Percentiles rank a stretch among this genome's conserved stretches.
These are phyloP conservation scores for Aspergillus texensis DNA, from an alignment of 2,329 filamentous ascomycete genomes.

Conservation along the genomic window DNA sequence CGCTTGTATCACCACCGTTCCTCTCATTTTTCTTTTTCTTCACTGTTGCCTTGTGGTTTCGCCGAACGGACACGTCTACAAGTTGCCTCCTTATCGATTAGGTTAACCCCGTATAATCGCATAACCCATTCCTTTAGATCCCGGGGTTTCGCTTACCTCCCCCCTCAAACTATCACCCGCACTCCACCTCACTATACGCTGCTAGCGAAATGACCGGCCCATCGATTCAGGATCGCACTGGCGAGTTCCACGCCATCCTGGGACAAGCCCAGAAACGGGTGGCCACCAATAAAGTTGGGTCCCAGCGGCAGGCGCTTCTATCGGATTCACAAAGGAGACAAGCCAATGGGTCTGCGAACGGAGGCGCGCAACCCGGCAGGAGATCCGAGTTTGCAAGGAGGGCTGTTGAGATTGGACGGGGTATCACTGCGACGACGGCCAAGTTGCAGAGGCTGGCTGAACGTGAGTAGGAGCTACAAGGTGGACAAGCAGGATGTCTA, in stretches of 20 bases:
- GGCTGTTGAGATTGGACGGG: constrained; percentile 87
- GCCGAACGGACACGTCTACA: constrained; percentile 28
- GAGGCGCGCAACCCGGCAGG: constrained; percentile 47
- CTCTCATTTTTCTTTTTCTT: neutral
- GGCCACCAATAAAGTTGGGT: constrained; percentile 72
- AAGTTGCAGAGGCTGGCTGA: constrained; percentile 94
- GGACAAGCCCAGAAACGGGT: constrained; percentile 80
- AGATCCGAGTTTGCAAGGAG: constrained; percentile 91
- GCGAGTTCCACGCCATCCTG: constrained; percentile 92
- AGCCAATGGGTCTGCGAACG: constrained; percentile 63
- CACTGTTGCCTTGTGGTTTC: neutral
- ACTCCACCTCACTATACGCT: neutral
- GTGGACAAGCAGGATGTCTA: constrained; percentile 3
- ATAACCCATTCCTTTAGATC: neutral
- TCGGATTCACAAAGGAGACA: constrained; percentile 65
- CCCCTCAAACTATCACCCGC: neutral
- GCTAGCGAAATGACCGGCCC: constrained; percentile 53
- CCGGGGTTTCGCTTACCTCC: neutral
- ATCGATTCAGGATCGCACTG: constrained; percentile 94
- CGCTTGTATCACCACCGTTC: neutral
- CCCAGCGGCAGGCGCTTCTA: constrained; percentile 79
- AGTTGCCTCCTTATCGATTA: constrained; percentile 40
- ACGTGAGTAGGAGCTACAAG: constrained; percentile 51
- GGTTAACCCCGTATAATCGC: constrained; percentile 10
- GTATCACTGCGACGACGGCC: constrained; percentile 88